Conservation (phyloP, 202 grass and related monocot species). For the Schoenoplectus triqueter region DNA sequence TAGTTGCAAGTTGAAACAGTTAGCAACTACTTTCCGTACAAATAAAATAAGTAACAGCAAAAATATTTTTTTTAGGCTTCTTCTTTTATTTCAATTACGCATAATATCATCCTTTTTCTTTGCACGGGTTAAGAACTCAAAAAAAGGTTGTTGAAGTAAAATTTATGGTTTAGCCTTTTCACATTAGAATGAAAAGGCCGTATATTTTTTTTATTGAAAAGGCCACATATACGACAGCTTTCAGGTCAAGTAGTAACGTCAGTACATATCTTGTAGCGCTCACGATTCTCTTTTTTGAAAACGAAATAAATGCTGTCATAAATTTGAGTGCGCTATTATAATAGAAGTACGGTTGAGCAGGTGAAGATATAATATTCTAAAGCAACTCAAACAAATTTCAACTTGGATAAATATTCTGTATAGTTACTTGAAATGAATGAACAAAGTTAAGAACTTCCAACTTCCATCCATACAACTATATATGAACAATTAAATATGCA, state of each 20-base stretch:
- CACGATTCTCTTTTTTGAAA: background rate
- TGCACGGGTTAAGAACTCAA: background rate
- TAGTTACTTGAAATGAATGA: background rate
- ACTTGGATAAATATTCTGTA: slow-evolving; percentile 27
- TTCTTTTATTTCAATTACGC: background rate
- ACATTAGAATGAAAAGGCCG: background rate
- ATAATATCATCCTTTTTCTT: background rate
- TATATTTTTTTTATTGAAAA: background rate
- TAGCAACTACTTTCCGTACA: background rate
- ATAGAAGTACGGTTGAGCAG: slow-evolving; percentile 22
- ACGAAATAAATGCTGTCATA: slow-evolving; percentile 35
- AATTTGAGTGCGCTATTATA: slow-evolving; percentile 33
- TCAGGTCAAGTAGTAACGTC: slow-evolving; percentile 23
- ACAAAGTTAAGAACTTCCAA: background rate
- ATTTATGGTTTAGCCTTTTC: background rate
- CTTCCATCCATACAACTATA: slow-evolving; percentile 15
- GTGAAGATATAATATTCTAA: slow-evolving; percentile 14
- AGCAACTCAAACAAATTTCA: slow-evolving; percentile 7
- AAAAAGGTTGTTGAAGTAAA: background rate
- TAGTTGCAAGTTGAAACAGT: background rate
- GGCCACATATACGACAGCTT: background rate
- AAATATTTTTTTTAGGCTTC: background rate
- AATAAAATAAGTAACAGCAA: background rate
- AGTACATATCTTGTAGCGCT: slow-evolving; percentile 8
- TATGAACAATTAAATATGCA: background rate